Evolutionary conservation across 2,329 filamentous ascomycete genomes (phyloP).

Genomic region (Stagonosporopsis rhizophila): DNA sequence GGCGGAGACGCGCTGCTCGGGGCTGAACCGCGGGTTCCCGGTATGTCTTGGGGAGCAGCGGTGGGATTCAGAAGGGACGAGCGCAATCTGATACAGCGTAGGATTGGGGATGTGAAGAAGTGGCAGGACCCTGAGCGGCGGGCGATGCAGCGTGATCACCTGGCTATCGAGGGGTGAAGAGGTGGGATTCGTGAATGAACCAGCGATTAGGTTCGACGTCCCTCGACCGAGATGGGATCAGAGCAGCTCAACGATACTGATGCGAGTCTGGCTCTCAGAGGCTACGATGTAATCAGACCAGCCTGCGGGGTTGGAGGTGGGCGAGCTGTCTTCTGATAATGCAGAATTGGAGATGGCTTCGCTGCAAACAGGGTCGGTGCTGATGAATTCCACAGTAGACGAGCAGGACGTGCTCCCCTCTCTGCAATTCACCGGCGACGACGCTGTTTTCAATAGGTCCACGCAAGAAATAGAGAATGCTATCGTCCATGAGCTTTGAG

Average conservation of each 20-base stretch:
- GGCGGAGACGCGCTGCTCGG: background rate
- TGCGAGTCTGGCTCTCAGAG: background rate
- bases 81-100: background rate
- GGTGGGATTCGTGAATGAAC: background rate
- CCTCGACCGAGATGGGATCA: background rate
- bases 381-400: too few species aligned
- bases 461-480: too few species aligned
- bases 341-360: too few species aligned
- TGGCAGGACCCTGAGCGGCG: too few species aligned
- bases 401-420: background rate
- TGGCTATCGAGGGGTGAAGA: background rate
- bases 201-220: background rate
- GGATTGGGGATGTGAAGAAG: background rate
- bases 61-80: background rate
- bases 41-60: background rate
- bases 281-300: background rate
- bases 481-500: background rate
- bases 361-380: too few species aligned
- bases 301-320: background rate
- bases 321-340: background rate
- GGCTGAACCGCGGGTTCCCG: background rate
- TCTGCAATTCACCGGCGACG: background rate
- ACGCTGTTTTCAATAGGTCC: too few species aligned
- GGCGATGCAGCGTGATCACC: background rate
- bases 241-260: background rate